A percentile compares a stretch with the other conserved stretches of the same genome.
Evolutionary conservation across 192 early-diverging fungal species (phyloP).

Genomic region (Podila verticillata): DNA sequence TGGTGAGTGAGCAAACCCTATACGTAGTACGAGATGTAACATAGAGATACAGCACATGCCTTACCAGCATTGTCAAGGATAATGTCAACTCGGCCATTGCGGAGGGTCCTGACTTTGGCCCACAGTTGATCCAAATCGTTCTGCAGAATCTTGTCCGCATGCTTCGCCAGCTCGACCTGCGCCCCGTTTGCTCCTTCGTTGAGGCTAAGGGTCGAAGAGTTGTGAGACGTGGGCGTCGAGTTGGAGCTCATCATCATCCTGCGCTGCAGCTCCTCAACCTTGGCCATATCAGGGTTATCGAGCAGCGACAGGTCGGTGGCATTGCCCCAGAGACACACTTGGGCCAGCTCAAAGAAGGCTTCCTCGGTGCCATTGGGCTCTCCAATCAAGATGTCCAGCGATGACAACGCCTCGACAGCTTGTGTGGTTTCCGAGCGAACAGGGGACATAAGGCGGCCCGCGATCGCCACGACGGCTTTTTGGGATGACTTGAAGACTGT

Average conservation of each 20-base stretch:
- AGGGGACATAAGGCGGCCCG: slow-evolving; percentile 61
- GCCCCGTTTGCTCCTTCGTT: slow-evolving; percentile 12
- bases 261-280: slow-evolving; percentile 74
- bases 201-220: slow-evolving; percentile 45
- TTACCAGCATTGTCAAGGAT: slow-evolving; percentile 91
- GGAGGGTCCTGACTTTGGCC: slow-evolving; percentile 60
- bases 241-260: slow-evolving; percentile 31
- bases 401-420: slow-evolving; percentile 23
- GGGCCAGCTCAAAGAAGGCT: slow-evolving; percentile 72
- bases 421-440: neutral
- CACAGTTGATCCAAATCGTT: slow-evolving; percentile 79
- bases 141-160: slow-evolving; percentile 69
- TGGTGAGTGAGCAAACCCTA: no score
- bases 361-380: slow-evolving; percentile 25
- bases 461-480: slow-evolving; percentile 72
- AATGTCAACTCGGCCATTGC: slow-evolving; percentile 77
- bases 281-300: slow-evolving; percentile 71
- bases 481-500: slow-evolving; percentile 74
- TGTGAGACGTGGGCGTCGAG: slow-evolving; percentile 11
- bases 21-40: no score
- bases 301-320: slow-evolving; percentile 86
- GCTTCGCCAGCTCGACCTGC: slow-evolving; percentile 52
- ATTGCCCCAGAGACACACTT: slow-evolving; percentile 92
- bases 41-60: neutral
- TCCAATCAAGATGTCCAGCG: slow-evolving; percentile 38